phyloP scores from a whole-genome alignment of 169 alveolate genomes.

The Amoebophrya sp. region DNA sequence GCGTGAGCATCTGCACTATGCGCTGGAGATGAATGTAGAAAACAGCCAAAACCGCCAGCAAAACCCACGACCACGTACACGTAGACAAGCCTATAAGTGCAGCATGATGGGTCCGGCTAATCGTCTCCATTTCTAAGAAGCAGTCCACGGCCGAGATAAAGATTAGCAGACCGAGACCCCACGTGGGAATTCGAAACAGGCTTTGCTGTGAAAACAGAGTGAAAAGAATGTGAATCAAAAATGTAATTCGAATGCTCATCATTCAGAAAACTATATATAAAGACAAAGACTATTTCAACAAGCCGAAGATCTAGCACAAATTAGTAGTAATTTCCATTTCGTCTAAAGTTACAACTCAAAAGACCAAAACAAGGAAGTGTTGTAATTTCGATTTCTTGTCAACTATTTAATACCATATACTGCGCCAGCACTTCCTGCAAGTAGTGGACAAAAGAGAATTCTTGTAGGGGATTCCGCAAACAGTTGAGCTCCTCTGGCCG shows the following conservation, averaged over 20 bases:
- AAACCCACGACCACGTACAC: background rate
- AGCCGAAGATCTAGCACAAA: too few species aligned
- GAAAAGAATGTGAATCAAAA: too few species aligned
- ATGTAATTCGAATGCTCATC: too few species aligned
- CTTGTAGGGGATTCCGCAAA: background rate
- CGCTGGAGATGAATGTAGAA: background rate
- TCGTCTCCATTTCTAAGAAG: background rate
- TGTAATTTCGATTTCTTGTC: too few species aligned
- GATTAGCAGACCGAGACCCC: background rate
- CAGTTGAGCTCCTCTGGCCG: background rate
- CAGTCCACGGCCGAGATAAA: background rate
- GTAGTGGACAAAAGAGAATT: background rate
- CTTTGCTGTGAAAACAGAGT: too few species aligned
- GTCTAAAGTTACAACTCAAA: too few species aligned
- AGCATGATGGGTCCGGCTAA: background rate
- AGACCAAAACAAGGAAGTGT: too few species aligned
- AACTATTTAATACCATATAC: too few species aligned
- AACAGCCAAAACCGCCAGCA: background rate
- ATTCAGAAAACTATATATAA: too few species aligned
- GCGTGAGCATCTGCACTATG: background rate
- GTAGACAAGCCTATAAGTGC: background rate
- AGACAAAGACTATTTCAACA: too few species aligned
- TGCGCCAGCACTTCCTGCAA: conserved; percentile 3
- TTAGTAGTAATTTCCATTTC: too few species aligned
- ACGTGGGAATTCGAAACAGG: background rate